Evolutionary conservation across 345 rosid genomes (phyloP).

Genomic region (Eucalyptus sp.): DNA sequence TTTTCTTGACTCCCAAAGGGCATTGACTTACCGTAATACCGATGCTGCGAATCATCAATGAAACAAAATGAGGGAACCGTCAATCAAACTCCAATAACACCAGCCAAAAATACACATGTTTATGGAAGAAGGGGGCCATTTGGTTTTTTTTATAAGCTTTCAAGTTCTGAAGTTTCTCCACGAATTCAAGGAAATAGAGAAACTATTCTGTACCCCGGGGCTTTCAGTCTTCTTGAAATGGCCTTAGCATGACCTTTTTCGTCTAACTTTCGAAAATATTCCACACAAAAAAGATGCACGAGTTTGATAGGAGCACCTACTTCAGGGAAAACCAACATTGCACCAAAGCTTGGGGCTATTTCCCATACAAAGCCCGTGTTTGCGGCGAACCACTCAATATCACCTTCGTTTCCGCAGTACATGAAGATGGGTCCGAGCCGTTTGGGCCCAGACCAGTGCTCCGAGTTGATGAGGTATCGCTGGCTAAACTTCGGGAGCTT

Average conservation of each 20-base stretch:
- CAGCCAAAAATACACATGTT: neutral
- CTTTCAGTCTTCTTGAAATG: neutral
- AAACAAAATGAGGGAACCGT: neutral
- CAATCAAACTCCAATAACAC: neutral
- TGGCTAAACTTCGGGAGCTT: constrained; percentile 46
- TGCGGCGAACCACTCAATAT: constrained; percentile 72
- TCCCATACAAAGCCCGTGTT: constrained; percentile 82
- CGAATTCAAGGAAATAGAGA: neutral
- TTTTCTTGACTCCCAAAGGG: constrained; percentile 55
- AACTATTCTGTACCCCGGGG: neutral
- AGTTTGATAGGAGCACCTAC: constrained; percentile 6
- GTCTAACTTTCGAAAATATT: neutral
- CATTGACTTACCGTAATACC: constrained; percentile 82
- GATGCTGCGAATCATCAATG: constrained; percentile 24
- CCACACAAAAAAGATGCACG: neutral
- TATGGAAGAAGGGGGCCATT: neutral
- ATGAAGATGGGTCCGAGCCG: constrained; percentile 59
- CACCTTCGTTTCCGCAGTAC: constrained; percentile 85
- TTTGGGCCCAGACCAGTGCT: constrained; percentile 53
- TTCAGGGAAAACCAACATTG: constrained; percentile 75
- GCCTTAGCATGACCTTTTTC: neutral
- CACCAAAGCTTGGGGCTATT: constrained; percentile 65
- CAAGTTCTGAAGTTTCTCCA: neutral
- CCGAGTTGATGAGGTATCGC: constrained; percentile 54
- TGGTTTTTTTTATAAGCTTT: neutral